Evolutionary conservation across 495 filamentous ascomycete species (phyloP), one percentile per base, ranked within the genome.

Genomic region (Penicillium mononematosum): DNA sequence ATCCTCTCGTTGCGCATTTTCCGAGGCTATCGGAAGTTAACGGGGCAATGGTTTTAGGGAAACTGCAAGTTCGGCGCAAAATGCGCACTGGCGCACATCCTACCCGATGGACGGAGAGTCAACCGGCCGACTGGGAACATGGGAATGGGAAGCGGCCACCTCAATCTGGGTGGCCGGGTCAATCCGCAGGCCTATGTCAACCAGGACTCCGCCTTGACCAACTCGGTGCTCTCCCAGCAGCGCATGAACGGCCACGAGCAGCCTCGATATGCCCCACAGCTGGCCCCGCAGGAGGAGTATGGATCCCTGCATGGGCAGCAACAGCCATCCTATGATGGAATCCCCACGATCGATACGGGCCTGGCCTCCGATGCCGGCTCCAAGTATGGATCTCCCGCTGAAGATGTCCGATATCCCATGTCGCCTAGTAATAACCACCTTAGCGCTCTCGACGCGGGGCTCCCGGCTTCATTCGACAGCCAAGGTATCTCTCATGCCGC

Each of bases 21-120:
- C 24, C 31, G 47, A 49, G 36, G 17, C 3, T 17, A 12, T 41
- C 32, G 29, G 47, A 46, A 25, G 45, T 58, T 62, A 52, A 64
- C 54, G 25, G 25, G 12, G 34, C 14, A 3, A 20, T 47, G 48
- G 32, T 22, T 45, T 44, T 64, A 97, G 91, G 95, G 94, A 54
- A 97, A 97, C 75, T 98, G 94, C 86, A 98, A 98, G 72, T 98
- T 98, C 71, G 94, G 94, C 53, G 85, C 88, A 27, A 98, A 98
- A 73, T 98, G 94, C 77, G 94, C 95, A 62, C 87, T 96, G 69
- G 89, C 92, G 58, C 94, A 98, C 71, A 88, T 98, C 64, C 84
- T 96, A 41, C 91, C 94, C 31, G 91, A 98, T 72, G 94, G 94
- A 45, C 88, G 90, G 62, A 82, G 91, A 66, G 89, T 98, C 60